These are phyloP conservation scores for Alternaria sp. DNA, from an alignment of 2,329 filamentous ascomycete species.

Conservation along the genomic window DNA sequence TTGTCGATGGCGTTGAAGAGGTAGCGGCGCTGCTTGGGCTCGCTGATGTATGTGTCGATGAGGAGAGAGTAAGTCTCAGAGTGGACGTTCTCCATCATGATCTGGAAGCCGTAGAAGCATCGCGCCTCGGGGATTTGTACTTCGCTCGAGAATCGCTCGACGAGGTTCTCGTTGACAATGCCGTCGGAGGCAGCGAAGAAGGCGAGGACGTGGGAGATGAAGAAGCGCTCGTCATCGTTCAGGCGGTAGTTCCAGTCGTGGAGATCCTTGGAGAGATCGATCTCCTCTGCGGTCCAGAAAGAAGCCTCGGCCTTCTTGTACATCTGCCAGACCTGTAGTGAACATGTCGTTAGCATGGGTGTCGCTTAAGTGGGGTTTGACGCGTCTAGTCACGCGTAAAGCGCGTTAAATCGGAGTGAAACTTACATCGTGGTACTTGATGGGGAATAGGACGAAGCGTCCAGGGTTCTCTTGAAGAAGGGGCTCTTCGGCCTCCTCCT, in stretches of 20 bases:
- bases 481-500: constrained; percentile 82
- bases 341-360: constrained; percentile 37
- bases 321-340: constrained; percentile 94
- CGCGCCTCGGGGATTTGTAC: constrained; percentile 97
- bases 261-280: constrained; percentile 97
- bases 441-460: constrained; percentile 96
- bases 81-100: constrained; percentile 99
- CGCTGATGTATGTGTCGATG: constrained; percentile 99
- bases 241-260: constrained; percentile 99
- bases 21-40: constrained; percentile 89
- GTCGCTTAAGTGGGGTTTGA: constrained; percentile 50
- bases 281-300: constrained; percentile 99
- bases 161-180: constrained; percentile 99
- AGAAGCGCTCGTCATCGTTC: constrained; percentile 96
- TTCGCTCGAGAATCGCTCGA: constrained; percentile 96
- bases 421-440: constrained; percentile 98
- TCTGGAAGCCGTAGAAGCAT: constrained; percentile 99
- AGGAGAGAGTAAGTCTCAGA: constrained; percentile 99
- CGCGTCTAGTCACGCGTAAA: constrained; percentile 65
- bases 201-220: constrained; percentile 96
- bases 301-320: constrained; percentile 99
- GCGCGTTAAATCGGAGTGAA: constrained; percentile 1
- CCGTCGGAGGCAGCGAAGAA: constrained; percentile 99
- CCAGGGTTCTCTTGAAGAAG: constrained; percentile 94
- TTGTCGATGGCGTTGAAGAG: constrained; percentile 99